Conservation (phyloP, 116 monocot species). For the Cymodocea nodosa region DNA sequence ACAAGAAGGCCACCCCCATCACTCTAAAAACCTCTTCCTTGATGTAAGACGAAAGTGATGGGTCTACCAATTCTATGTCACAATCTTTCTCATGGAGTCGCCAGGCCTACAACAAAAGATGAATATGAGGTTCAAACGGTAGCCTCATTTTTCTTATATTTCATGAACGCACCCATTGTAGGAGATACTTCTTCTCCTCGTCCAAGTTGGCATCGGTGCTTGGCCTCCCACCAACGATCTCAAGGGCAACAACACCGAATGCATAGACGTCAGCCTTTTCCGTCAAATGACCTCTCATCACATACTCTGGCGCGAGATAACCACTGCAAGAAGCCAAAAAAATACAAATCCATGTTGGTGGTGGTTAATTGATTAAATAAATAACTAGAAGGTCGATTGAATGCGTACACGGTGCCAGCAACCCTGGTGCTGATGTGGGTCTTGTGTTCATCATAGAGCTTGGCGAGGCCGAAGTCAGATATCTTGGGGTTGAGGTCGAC, state of each 20-base stretch:
- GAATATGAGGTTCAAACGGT: neutral
- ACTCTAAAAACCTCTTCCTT: neutral
- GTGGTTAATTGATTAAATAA: neutral
- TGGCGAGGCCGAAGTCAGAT: constrained; percentile 67
- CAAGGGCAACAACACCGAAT: constrained; percentile 1
- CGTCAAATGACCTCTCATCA: neutral
- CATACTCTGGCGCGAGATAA: neutral
- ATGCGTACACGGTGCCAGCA: constrained; percentile 54
- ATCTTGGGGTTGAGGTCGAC: constrained; percentile 51
- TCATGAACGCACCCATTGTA: neutral
- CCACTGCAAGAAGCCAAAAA: neutral
- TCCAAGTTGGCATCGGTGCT: neutral
- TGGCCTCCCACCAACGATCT: neutral
- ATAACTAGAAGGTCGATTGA: neutral
- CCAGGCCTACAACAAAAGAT: neutral
- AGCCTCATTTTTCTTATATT: neutral
- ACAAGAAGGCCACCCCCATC: neutral
- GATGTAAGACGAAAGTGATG: neutral
- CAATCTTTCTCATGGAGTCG: neutral
- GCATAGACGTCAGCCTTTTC: neutral
- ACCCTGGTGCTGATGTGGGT: constrained; percentile 60
- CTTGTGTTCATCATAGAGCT: constrained; percentile 49
- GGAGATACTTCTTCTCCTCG: constrained; percentile 1
- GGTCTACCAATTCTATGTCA: neutral
- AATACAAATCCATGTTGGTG: neutral